These are phyloP conservation scores for Globisporangium viniferum DNA, from an alignment of 352 stramenopile genomes.

Conservation along the genomic window DNA sequence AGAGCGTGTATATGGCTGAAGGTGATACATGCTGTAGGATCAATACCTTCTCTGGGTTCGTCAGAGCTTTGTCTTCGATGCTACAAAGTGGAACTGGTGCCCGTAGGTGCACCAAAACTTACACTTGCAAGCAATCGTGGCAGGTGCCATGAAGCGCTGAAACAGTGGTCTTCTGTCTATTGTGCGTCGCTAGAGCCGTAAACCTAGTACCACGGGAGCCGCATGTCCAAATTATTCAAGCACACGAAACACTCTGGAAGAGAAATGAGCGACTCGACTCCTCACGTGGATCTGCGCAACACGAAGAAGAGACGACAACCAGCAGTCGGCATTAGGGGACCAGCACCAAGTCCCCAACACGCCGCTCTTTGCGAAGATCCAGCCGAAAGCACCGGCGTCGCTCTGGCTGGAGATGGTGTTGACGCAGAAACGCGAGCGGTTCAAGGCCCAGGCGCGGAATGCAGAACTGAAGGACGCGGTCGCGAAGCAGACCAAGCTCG, in stretches of 20 bases:
- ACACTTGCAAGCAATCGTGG: too few relatives aligned
- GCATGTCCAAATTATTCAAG: neutral
- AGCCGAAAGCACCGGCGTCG: neutral
- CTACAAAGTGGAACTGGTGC: neutral
- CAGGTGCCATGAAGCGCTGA: too few relatives aligned
- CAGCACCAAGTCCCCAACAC: too few relatives aligned
- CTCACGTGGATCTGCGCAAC: neutral
- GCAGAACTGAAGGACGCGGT: conserved; percentile 34
- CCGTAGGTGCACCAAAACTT: neutral
- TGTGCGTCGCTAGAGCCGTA: too few relatives aligned
- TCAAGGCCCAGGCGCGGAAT: conserved; percentile 39
- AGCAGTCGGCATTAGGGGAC: too few relatives aligned
- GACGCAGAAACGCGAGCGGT: conserved; percentile 34
- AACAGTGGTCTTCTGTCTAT: too few relatives aligned
- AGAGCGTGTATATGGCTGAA: neutral
- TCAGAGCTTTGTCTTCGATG: neutral
- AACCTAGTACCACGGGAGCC: neutral
- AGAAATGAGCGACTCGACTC: too few relatives aligned
- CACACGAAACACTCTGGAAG: neutral
- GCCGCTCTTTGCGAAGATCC: neutral
- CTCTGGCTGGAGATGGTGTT: conserved; percentile 41
- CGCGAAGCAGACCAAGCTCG: conserved; percentile 35
- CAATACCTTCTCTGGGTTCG: neutral
- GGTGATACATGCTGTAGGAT: neutral
- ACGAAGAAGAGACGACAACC: too few relatives aligned